Base-by-base conservation (phyloP, 768 basidiomycete genomes). In the Hygrocybe punicea region DNA sequence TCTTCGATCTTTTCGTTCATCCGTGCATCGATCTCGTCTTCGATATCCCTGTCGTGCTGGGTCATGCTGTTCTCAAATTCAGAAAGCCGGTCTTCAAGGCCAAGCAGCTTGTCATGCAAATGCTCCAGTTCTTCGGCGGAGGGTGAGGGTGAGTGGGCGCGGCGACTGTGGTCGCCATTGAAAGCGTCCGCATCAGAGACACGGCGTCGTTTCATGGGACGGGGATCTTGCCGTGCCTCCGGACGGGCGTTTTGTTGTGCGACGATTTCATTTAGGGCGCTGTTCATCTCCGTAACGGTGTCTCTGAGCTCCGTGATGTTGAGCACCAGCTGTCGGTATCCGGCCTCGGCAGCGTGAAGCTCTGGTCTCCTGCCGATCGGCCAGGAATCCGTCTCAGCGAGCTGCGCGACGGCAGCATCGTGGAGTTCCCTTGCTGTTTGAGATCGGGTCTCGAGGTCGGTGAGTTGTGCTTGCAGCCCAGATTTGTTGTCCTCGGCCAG, bases 141-240 rank as follows among this genome's bases (percentile, higher is more conserved):
- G 13, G 50, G 42, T 3, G 25, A 4, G 36, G 40, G 17, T 7
- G 52, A 21, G 9, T n/a, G 36, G 17, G 3, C 37, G 6, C 14
- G 40, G 6, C n/a, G 52, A 4, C 4, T 34, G 47, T 39, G 19
- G 7, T n/a, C n/a, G n/a, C n/a, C n/a, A n/a, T n/a, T 47, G 40
- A 23, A 51, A 29, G 24, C 55, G 42, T 46, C 60, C 24, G 44
- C 52, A 40, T 8, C 24, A 25, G n/a, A 34, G 13, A 64, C n/a
- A 40, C 71, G 71, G 7, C 71, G 68, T 9, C 70, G 67, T 49
- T 73, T 72, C 35, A 64, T 55, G 6, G 69, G 70, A 11, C 68
- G 60, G 5, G 51, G 56, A 35, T 67, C 66, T 23, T 29, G 40
- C 6, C 29, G 35, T 1, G 16, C 49, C 33, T 36, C 44, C 13